These are phyloP conservation scores for Fusarium sp. DNA, from an alignment of 2,329 filamentous ascomycete species.

Conservation along the genomic window DNA sequence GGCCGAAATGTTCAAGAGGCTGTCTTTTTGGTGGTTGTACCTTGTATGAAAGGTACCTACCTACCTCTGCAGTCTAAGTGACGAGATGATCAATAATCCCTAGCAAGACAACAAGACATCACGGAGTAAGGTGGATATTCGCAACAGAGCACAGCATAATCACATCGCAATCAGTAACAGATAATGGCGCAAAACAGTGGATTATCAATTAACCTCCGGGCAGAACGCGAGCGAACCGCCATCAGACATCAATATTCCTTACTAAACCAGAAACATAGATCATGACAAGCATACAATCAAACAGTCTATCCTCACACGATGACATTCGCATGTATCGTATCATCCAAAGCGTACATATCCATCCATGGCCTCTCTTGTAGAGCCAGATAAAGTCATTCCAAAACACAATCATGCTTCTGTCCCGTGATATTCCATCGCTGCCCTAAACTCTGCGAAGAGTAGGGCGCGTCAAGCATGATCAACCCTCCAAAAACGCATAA, in stretches of 20 bases:
- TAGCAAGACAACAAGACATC: not conserved
- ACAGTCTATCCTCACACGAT: conserved; percentile 38
- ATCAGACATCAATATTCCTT: conserved; percentile 30
- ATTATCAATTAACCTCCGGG: conserved; percentile 40
- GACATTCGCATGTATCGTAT: conserved; percentile 22
- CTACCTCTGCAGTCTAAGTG: no score
- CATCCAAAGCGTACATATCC: conserved; percentile 31
- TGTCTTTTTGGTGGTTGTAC: not conserved
- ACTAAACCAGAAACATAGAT: conserved; percentile 11
- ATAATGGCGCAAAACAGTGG: conserved; percentile 17
- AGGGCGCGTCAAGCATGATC: conserved; percentile 33
- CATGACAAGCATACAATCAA: conserved; percentile 20
- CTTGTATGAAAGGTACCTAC: not conserved
- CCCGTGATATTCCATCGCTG: conserved; percentile 40
- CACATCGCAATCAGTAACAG: not conserved
- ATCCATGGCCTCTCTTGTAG: conserved; percentile 18
- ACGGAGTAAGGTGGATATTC: not conserved
- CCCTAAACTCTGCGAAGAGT: conserved; percentile 37
- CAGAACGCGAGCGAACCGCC: conserved; percentile 20
- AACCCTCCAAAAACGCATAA: conserved; percentile 22
- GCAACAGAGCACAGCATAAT: not conserved
- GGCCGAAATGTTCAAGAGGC: not conserved
- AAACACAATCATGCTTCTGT: conserved; percentile 39
- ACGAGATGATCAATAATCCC: no score
- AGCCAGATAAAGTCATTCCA: conserved; percentile 14